Base-by-base conservation (phyloP, 257 asterid species). In the Fraxinus anomala region DNA sequence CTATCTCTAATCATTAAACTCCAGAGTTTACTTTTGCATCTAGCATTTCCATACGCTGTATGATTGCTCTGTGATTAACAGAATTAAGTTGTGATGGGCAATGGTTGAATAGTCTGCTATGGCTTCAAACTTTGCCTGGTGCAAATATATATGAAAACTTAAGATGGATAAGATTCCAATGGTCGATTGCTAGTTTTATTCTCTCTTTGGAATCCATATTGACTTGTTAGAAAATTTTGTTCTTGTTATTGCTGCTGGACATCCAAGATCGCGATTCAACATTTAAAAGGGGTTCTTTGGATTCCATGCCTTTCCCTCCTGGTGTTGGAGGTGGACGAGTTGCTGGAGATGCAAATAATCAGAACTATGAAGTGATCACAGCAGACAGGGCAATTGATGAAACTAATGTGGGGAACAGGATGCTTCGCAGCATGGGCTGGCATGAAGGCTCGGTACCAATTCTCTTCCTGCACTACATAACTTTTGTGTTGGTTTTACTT, bases 371-470 rank as follows among this genome's bases (percentile, higher is more conserved):
- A 23, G 94, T 96, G 79, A 96, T 93, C 79, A 90, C 97, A 59
- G 93, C 97, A 67, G 99, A 96, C 81, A 80, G 65, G 84, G 99
- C 97, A 49, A 87, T 96, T 59, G 99, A 93, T 79, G 99, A 96
- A 89, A 93, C 82, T 85, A 96, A 96, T 49, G 92, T 96, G 74
- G 99, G 99, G 76, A 96, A 96, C 78, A 92, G 98, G 78, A 96
- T 96, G 97, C 98, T 96, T 54, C 96, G 99, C 75, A 96, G 70
- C 96, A 96, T 96, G 99, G 99, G 99, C 81, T 96, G 98, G 99
- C 93, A 88, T 21, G 99, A 96, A 86, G 99, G 99, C 96, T 92
- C 85, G 99, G 99, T 96, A 96, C 92, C 92, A 75, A 85, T 86
- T 87, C 94, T 88, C 49, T 81, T 90, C 88, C 85, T 87, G 69